A percentile compares a stretch with the other conserved stretches of the same genome.
These are phyloP conservation scores for Rosa lucieae DNA, from an alignment of 306 rosid species.

Conservation along the genomic window DNA sequence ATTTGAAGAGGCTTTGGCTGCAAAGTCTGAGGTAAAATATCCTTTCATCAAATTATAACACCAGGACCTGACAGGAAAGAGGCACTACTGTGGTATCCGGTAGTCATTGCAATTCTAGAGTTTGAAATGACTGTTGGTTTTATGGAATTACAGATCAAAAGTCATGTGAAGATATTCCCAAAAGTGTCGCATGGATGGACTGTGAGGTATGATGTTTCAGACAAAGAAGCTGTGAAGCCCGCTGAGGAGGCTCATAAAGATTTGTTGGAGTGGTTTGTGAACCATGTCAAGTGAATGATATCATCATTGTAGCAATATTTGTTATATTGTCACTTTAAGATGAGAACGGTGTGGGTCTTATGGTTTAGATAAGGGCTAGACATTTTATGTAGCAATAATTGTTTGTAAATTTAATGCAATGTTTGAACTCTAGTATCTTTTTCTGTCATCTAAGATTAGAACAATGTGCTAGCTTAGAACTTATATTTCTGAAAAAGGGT, in stretches of 20 bases:
- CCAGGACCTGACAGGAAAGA: not conserved
- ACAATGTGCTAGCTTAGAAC: not conserved
- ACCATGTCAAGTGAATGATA: slow-evolving; percentile 37
- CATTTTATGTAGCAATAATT: not conserved
- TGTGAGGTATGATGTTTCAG: slow-evolving; percentile 46
- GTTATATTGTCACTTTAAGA: not conserved
- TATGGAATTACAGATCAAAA: slow-evolving; percentile 36
- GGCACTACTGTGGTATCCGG: not conserved
- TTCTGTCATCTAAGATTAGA: not conserved
- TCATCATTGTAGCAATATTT: not conserved
- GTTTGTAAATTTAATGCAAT: not conserved
- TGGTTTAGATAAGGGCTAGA: not conserved
- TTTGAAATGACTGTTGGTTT: slow-evolving; percentile 6
- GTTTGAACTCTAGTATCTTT: not conserved
- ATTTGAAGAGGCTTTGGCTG: slow-evolving; percentile 35
- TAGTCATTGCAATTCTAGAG: not conserved
- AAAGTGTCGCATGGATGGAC: slow-evolving; percentile 68
- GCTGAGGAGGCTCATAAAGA: slow-evolving; percentile 70
- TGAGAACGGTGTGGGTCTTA: not conserved
- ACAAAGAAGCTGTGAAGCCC: slow-evolving; percentile 41
- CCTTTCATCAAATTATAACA: not conserved
- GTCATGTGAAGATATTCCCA: slow-evolving; percentile 60
- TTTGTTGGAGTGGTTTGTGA: slow-evolving; percentile 60
- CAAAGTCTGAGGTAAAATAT: slow-evolving; percentile 42
- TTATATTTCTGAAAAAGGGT: not conserved